Percentiles rank a stretch among this genome's conserved stretches.
Evolutionary conservation across 768 basidiomycete species (phyloP).

Genomic region (Lanmaoa rubissima): DNA sequence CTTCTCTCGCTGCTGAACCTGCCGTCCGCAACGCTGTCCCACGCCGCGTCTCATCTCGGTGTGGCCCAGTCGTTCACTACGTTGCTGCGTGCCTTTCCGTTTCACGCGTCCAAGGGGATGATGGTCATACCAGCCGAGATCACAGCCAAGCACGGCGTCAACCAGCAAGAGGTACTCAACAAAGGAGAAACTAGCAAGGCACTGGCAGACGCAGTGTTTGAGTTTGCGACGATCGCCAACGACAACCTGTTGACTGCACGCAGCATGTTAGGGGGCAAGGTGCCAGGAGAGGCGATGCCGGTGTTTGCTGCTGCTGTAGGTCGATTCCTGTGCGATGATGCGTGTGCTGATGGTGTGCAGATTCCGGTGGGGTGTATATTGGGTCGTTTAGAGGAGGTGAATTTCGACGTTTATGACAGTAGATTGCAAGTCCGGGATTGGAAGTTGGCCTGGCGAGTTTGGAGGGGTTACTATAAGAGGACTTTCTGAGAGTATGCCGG

Average conservation of each 20-base stretch:
- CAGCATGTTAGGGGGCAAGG: constrained; percentile 57
- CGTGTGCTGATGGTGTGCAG: constrained; percentile 35
- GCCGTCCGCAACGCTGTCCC: constrained; percentile 56
- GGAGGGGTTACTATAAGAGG: constrained; percentile 50
- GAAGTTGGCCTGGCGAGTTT: constrained; percentile 74
- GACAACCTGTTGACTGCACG: constrained; percentile 77
- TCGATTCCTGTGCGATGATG: constrained; percentile 14
- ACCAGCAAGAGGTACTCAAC: constrained; percentile 77
- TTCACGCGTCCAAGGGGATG: constrained; percentile 66
- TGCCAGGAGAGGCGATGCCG: constrained; percentile 61
- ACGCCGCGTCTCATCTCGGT: constrained; percentile 82
- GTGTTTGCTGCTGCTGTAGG: constrained; percentile 72
- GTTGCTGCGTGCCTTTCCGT: constrained; percentile 74
- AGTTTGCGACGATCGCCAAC: constrained; percentile 78
- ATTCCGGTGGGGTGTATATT: constrained; percentile 68
- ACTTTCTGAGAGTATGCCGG: constrained; percentile 34
- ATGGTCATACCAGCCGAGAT: constrained; percentile 82
- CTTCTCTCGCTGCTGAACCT: constrained; percentile 65
- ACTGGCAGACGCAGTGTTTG: constrained; percentile 76
- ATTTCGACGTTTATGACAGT: constrained; percentile 72
- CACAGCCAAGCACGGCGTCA: constrained; percentile 73
- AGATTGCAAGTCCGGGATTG: constrained; percentile 67
- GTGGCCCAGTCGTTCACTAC: constrained; percentile 68
- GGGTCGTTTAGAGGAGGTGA: constrained; percentile 58
- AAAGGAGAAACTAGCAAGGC: constrained; percentile 51